phyloP scores from a whole-genome alignment of 305 asterid species.

The Ajuga reptans region DNA sequence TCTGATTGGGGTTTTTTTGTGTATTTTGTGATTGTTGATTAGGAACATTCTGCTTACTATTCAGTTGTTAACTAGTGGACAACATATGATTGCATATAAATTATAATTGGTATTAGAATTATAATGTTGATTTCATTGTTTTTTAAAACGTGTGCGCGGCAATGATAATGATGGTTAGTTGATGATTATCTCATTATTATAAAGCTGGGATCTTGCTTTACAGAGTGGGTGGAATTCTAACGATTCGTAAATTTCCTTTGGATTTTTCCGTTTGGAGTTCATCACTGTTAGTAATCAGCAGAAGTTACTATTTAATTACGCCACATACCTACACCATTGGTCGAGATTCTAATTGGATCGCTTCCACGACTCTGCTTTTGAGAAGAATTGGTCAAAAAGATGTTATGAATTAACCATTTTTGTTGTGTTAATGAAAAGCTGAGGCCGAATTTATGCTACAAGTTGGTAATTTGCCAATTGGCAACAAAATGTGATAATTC shows the following conservation, averaged over 20 bases:
- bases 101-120: background rate
- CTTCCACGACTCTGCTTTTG: background rate
- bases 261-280: background rate
- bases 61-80: background rate
- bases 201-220: slow-evolving; percentile 10
- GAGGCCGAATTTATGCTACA: background rate
- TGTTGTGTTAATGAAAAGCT: background rate
- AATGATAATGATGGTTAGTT: background rate
- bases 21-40: background rate
- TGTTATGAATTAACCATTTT: background rate
- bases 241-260: slow-evolving; percentile 1
- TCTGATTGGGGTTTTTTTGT: background rate
- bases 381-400: background rate
- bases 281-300: background rate
- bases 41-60: background rate
- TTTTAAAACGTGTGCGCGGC: background rate
- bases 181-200: background rate
- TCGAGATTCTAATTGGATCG: slow-evolving; percentile 6
- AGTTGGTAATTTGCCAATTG: background rate
- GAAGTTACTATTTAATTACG: background rate
- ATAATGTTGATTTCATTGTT: background rate
- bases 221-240: slow-evolving; percentile 6
- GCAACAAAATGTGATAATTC: background rate
- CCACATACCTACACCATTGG: background rate
- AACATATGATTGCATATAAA: background rate